Evolutionary conservation across 768 basidiomycete species (phyloP).

Genomic region (Tricholoma terreum): DNA sequence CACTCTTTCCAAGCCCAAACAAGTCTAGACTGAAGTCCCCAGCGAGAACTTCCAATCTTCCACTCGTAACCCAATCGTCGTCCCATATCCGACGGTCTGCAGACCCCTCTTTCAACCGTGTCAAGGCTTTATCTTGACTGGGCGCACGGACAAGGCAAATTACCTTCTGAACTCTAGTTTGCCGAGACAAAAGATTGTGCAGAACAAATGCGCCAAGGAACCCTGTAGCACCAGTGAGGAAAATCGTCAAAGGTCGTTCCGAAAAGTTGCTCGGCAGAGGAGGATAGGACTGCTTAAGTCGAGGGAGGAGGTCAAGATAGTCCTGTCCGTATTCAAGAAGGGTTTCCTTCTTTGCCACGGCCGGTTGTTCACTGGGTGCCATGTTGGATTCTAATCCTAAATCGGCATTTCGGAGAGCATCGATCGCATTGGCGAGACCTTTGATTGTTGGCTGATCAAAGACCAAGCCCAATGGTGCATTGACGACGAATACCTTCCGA

Average conservation of each 20-base stretch:
- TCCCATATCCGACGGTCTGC: conserved; percentile 86
- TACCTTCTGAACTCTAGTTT: conserved; percentile 72
- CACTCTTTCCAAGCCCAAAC: conserved; percentile 65
- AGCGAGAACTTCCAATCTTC: conserved; percentile 71
- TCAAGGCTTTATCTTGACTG: conserved; percentile 55
- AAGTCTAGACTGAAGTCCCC: conserved; percentile 78
- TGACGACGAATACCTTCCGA: conserved; percentile 85
- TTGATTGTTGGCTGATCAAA: conserved; percentile 88
- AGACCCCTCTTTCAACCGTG: conserved; percentile 67
- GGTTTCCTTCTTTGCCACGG: conserved; percentile 19
- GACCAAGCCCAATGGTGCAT: conserved; percentile 87
- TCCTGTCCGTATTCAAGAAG: conserved; percentile 79
- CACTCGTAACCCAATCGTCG: conserved; percentile 69
- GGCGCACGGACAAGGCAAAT: conserved; percentile 88
- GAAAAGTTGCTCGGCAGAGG: conserved; percentile 57
- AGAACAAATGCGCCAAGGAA: conserved; percentile 95
- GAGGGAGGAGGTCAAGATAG: conserved; percentile 56
- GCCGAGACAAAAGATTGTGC: conserved; percentile 66
- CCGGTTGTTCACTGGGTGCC: neutral
- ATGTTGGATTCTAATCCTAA: conserved; percentile 47
- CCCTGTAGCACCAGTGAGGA: conserved; percentile 96
- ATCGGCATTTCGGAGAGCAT: conserved; percentile 72
- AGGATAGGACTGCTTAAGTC: conserved; percentile 60
- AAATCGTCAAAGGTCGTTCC: conserved; percentile 63
- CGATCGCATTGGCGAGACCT: conserved; percentile 74